Conservation (phyloP, 2,329 filamentous ascomycete genomes). For the Colletotrichum tropicicola region DNA sequence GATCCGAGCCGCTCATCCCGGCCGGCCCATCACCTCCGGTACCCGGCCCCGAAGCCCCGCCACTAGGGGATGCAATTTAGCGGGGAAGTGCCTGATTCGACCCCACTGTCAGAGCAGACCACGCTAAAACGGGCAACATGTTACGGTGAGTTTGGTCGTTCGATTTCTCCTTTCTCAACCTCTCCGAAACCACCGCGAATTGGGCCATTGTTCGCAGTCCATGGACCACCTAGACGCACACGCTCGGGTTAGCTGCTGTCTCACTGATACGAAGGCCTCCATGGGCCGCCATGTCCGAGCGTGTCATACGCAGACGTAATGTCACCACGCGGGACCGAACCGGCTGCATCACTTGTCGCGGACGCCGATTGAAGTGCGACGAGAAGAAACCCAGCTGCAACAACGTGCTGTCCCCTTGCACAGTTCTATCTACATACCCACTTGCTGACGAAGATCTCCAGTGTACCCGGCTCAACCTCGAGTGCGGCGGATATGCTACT, state of each 20-base stretch:
- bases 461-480: constrained; percentile 4
- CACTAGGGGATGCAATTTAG: too few species aligned
- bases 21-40: too few species aligned
- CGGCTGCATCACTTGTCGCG: constrained; percentile 40
- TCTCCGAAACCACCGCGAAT: background rate
- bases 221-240: too few species aligned
- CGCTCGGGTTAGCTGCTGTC: too few species aligned
- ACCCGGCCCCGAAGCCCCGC: too few species aligned
- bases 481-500: constrained; percentile 12
- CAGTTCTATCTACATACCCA: background rate
- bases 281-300: background rate
- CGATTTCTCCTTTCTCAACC: background rate
- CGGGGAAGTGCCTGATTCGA: background rate
- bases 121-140: background rate
- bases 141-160: background rate
- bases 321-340: constrained; percentile 9
- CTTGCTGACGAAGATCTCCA: background rate
- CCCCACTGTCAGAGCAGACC: background rate
- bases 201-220: too few species aligned
- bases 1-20: too few species aligned
- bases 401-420: background rate
- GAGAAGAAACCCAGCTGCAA: constrained; percentile 49
- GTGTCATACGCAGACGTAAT: constrained; percentile 9
- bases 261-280: too few species aligned
- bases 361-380: constrained; percentile 54